phyloP scores from a whole-genome alignment of 129 eudicot species.

The Flaveria bidentis region DNA sequence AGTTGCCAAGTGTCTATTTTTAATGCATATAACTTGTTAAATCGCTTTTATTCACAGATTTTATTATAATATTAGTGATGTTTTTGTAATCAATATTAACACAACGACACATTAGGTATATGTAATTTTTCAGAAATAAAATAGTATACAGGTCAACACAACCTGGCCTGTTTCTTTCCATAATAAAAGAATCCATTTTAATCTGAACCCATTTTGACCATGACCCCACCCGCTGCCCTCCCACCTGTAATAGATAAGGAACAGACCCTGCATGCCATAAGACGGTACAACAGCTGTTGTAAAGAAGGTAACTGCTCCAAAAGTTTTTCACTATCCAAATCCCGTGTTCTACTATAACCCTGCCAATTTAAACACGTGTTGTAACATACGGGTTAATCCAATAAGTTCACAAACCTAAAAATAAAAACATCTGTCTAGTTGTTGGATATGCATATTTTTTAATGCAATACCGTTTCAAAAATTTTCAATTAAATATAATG shows the following conservation, averaged over 20 bases:
- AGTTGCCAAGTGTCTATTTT: not conserved
- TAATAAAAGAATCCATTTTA: not conserved
- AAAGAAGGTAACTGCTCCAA: slow-evolving; percentile 89
- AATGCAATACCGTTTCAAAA: not conserved
- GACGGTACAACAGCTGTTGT: slow-evolving; percentile 86
- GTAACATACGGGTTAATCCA: not conserved
- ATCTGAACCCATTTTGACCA: not conserved
- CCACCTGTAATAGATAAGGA: slow-evolving; percentile 15
- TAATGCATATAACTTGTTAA: not conserved
- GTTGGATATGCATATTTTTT: not conserved
- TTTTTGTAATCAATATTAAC: not conserved
- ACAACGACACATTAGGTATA: not conserved
- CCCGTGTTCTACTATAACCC: slow-evolving; percentile 90
- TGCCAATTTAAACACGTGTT: slow-evolving; percentile 25
- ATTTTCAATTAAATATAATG: not conserved
- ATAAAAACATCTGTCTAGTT: not conserved
- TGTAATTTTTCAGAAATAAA: not conserved
- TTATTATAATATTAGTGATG: not conserved
- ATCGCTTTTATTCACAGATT: not conserved
- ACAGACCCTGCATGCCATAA: slow-evolving; percentile 85
- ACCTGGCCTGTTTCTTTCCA: not conserved
- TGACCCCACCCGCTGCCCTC: not conserved
- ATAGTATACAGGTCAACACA: not conserved
- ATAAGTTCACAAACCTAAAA: not conserved
- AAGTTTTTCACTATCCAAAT: slow-evolving; percentile 70